Evolutionary conservation across 1,284 basidiomycete species (phyloP).

Genomic region (Ganoderma sp.): DNA sequence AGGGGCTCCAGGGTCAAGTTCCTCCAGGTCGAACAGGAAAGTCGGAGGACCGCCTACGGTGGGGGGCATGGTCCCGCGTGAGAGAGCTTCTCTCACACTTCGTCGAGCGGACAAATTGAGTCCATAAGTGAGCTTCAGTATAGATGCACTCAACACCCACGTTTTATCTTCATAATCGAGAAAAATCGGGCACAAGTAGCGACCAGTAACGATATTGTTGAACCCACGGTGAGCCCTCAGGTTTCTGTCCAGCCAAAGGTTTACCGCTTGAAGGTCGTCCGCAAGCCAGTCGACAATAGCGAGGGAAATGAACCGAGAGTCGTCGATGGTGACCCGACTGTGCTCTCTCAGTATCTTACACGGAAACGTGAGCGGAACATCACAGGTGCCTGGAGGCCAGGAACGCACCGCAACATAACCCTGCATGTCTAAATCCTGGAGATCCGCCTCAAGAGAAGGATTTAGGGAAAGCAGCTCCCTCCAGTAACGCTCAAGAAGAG

Average conservation of each 20-base stretch:
- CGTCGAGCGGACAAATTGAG: not conserved
- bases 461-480: not conserved
- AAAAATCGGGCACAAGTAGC: too few species aligned
- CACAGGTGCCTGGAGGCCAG: too few species aligned
- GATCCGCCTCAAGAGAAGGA: not conserved
- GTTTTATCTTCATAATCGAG: not conserved
- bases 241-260: not conserved
- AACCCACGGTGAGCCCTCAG: not conserved
- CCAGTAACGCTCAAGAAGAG: not conserved
- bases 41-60: not conserved
- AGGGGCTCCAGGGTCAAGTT: not conserved
- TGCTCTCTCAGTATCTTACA: too few species aligned
- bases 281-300: not conserved
- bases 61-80: not conserved
- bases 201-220: not conserved
- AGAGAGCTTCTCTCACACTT: not conserved
- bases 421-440: not conserved
- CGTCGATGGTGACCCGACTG: too few species aligned
- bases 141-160: not conserved
- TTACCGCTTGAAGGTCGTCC: not conserved
- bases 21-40: slow-evolving; percentile 1
- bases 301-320: not conserved
- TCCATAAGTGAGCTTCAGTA: not conserved
- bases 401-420: not conserved
- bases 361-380: too few species aligned